Base-by-base conservation (phyloP, 2,329 filamentous ascomycete genomes). In the Aureobasidium sp. region DNA sequence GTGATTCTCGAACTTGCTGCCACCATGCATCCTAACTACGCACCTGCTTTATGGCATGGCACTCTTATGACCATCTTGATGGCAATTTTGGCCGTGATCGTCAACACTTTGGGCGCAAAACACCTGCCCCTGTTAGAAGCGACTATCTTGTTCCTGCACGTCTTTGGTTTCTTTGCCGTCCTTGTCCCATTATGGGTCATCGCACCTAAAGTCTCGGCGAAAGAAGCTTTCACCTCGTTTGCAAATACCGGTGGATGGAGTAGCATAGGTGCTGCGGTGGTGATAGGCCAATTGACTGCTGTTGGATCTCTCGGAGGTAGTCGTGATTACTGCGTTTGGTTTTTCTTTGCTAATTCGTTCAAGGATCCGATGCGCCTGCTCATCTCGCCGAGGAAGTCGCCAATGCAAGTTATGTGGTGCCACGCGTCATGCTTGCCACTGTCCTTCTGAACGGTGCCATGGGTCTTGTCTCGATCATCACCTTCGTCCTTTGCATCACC, bases 151-250 rank as follows among this genome's bases (percentile, higher is more conserved):
- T 62, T 67, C 39, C 59, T 63, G 19, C 53, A 57, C 25, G 41
- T 63, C 17, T 37, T 58, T 6, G 60, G 54, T 0, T 62, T 61
- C 44, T 55, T 60, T 24, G 55, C 54, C 21, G 53, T 61, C 12
- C 8, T 63, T 8, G 53, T 60, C 10, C 50, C 60, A 52, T 10
- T 79, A 2, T 66, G 70, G 56, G 66, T 70, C 1, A 64, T 74
- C 54, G 70, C 71, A 1, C 68, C 71, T 1, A 65, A 68, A 6
- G 66, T 69, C 34, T 66, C 68, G 19, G 65, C 71, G 0, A 61
- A 68, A 11, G 67, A 69, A 3, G 72, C 77, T 0, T 76, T 79
- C 54, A 71, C 71, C 3, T 63, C 68, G 1, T 79, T 79, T 55
- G 63, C 68, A 14, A 77, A 79, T 52, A 54, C 62, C 11, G 74